Conservation (phyloP, 805 yeast species). For the Blastobotrys muscicola region DNA sequence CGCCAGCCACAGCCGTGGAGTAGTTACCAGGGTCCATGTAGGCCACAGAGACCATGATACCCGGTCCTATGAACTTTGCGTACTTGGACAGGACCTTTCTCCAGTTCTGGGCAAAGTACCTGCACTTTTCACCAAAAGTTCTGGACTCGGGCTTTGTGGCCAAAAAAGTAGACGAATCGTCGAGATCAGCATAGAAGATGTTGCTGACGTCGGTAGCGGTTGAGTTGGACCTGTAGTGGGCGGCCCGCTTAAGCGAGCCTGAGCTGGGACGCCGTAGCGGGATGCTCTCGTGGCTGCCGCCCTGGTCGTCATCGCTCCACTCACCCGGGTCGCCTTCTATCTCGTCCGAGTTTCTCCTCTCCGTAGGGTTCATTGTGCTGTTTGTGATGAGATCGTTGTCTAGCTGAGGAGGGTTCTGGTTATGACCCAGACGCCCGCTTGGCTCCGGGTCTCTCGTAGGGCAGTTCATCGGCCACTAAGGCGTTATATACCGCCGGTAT, state of each 20-base stretch:
- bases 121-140: background rate
- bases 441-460: constrained; percentile 26
- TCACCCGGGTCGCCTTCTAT: background rate
- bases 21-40: constrained; percentile 94
- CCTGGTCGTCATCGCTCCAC: background rate
- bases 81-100: constrained; percentile 35
- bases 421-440: constrained; percentile 15
- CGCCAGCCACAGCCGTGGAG: constrained; percentile 82
- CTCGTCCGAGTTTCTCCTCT: background rate
- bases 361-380: constrained; percentile 9
- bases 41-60: constrained; percentile 79
- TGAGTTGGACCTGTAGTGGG: no score
- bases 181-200: background rate
- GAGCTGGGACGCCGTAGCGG: constrained; percentile 1
- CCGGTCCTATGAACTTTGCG: constrained; percentile 72
- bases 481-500: no score
- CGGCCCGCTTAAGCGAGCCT: no score
- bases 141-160: no score
- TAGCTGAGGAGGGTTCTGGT: constrained; percentile 20
- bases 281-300: background rate
- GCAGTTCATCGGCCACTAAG: constrained; percentile 16
- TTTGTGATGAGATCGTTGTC: constrained; percentile 17
- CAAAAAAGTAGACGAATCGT: background rate
- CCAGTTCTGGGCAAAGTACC: background rate
- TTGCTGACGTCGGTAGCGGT: background rate